Conservation (phyloP, 1,284 basidiomycete genomes). For the Puccinia sorghi region DNA sequence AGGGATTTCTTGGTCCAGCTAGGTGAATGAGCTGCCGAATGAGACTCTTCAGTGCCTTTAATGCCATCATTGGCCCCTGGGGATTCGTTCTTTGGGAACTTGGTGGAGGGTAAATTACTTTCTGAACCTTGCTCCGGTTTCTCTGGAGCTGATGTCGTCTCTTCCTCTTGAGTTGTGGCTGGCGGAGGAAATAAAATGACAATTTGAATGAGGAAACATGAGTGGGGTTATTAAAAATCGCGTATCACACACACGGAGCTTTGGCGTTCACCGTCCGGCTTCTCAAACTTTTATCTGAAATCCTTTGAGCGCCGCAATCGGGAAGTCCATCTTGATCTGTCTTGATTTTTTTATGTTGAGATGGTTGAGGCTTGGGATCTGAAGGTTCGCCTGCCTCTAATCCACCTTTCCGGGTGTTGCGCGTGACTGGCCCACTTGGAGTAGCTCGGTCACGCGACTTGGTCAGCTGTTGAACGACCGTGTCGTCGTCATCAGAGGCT, state of each 20-base stretch:
- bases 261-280: conserved; percentile 3
- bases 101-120: background rate
- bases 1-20: conserved; percentile 5
- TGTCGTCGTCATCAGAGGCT: conserved; percentile 32
- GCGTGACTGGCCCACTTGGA: background rate
- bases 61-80: background rate
- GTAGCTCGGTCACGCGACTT: background rate
- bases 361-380: background rate
- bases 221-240: background rate
- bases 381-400: background rate
- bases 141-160: background rate
- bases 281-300: conserved; percentile 15
- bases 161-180: background rate
- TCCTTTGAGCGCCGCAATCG: background rate
- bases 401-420: conserved; percentile 12
- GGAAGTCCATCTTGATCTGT: background rate
- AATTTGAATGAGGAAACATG: background rate
- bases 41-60: conserved; percentile 1
- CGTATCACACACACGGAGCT: background rate
- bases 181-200: background rate
- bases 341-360: background rate
- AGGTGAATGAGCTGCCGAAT: conserved; percentile 22
- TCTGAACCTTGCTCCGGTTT: background rate
- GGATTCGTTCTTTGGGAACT: background rate
- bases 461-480: conserved; percentile 15